Evolutionary conservation across 2,329 filamentous ascomycete species (phyloP).

Genomic region (Aspergillus carbonarius): DNA sequence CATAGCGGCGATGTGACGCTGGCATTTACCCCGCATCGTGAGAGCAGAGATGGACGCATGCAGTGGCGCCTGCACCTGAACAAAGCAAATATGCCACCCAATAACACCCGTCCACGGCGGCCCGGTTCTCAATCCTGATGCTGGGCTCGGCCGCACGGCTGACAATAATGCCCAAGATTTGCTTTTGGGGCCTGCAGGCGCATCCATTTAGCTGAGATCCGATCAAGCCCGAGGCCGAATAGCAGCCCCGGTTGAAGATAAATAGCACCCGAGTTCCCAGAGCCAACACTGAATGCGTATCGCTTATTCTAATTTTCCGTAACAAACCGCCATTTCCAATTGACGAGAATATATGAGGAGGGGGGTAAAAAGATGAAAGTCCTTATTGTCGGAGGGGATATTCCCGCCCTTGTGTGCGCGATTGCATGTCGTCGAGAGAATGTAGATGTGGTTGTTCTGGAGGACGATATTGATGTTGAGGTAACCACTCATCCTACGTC

Average conservation of each 20-base stretch:
- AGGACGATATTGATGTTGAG: neutral
- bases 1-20: neutral
- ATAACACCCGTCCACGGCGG: neutral
- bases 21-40: neutral
- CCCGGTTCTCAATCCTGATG: neutral
- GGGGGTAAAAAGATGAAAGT: neutral
- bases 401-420: neutral
- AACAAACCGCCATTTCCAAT: neutral
- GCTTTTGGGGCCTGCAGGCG: neutral
- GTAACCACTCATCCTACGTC: neutral
- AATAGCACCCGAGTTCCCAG: neutral
- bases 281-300: neutral
- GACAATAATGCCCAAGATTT: neutral
- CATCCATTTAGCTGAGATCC: neutral
- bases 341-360: neutral
- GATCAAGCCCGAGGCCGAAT: neutral
- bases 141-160: neutral
- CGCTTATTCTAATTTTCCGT: neutral
- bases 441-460: neutral
- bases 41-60: neutral
- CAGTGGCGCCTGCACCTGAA: neutral
- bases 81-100: neutral
- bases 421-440: constrained; percentile 1
- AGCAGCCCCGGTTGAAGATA: neutral
- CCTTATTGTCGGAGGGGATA: neutral